Percentiles rank a stretch among this genome's conserved stretches.
Conservation (phyloP, 805 yeast genomes). For the Teunomyces atbi region DNA sequence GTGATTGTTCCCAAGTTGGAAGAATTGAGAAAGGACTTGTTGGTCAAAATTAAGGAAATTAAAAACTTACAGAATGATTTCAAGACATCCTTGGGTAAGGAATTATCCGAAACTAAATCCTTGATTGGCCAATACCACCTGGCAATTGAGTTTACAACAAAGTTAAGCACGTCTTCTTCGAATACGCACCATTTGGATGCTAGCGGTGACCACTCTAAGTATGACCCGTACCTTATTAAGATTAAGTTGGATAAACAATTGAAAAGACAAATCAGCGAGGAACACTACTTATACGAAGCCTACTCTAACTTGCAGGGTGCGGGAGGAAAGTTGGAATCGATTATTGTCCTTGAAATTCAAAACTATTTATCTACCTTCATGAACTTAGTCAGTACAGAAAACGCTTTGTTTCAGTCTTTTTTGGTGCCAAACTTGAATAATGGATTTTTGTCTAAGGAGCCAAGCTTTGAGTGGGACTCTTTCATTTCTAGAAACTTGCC, state of each 20-base stretch:
- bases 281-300: constrained; percentile 85
- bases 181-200: constrained; percentile 14
- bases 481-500: constrained; percentile 68
- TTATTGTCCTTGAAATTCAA: constrained; percentile 84
- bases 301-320: constrained; percentile 82
- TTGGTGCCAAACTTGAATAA: constrained; percentile 57
- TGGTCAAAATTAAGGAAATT: constrained; percentile 84
- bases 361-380: constrained; percentile 74
- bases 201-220: constrained; percentile 45
- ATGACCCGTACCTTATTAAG: constrained; percentile 83
- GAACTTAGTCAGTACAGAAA: constrained; percentile 66
- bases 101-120: constrained; percentile 38
- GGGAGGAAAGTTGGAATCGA: constrained; percentile 82
- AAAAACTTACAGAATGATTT: constrained; percentile 81
- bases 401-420: constrained; percentile 65
- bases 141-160: constrained; percentile 63
- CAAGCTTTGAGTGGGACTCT: constrained; percentile 85
- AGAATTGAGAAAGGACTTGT: constrained; percentile 64
- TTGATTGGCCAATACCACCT: constrained; percentile 50
- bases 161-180: constrained; percentile 21
- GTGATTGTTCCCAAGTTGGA: constrained; percentile 54
- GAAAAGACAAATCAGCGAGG: constrained; percentile 75
- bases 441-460: constrained; percentile 74
- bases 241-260: constrained; percentile 72
- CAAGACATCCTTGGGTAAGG: constrained; percentile 69